Base-by-base conservation (phyloP, 148 eudicot species). In the Cornus controversa region DNA sequence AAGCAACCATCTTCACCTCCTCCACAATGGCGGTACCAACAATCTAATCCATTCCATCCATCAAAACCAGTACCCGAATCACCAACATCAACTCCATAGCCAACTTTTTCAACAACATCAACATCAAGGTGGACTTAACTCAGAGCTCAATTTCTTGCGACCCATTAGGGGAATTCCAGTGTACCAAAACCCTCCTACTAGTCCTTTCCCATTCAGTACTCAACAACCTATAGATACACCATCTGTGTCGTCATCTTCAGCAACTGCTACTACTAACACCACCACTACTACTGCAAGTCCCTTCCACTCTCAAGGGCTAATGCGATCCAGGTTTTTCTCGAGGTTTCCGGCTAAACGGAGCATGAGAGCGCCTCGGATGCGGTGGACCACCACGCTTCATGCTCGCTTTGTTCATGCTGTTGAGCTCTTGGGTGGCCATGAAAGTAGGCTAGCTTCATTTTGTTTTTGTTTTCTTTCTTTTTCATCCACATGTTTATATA, bases 321-420 rank as follows among this genome's bases (percentile, higher is more conserved):
- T 88, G 79, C 69, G 91, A 79, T 86, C 94, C 74, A 76, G 91
- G 73, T 82, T 88, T 36, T 37, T 94, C 24, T 87, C 94, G 20
- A 72, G 92, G 86, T 89, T 94, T 80, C 93, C 98, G 71, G 81
- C 83, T 0, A 94, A 73, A 78, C 78, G 94, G 8, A 86, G 86
- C 64, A 82, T 85, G 80, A 82, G 94, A 75, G 94, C 92, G 37
- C 92, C 94, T 0, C 78, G 94, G 71, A 91, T 91, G 94, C 84
- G 92, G 10, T 91, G 94, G 94, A 91, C 92, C 16, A 83, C 88
- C 0, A 86, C 89, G 10, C 90, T 91, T 20, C 94, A 91, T 42
- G 89, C 92, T 6, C 89, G 92, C 6, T 91, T 91, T 66, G 91
- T 91, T 34, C 91, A 87, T 54, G 94, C 94, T 53, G 94, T 91